Conservation (phyloP, 306 rosid species). For the Ochetophila trinervis region DNA sequence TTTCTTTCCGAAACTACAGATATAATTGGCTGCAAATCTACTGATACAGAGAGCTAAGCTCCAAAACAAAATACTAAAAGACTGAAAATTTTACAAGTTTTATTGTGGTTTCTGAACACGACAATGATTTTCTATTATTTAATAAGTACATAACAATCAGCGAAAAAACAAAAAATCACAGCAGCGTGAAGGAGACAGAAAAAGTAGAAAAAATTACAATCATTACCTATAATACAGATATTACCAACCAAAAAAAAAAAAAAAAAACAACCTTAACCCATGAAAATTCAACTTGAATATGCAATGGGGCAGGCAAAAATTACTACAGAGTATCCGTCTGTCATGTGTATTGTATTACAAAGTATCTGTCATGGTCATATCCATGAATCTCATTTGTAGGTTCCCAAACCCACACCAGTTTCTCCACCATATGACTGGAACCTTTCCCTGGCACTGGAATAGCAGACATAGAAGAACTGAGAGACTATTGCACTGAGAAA, state of each 20-base stretch:
- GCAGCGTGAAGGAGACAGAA: conserved; percentile 17
- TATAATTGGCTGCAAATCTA: too few relatives aligned
- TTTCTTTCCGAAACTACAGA: too few relatives aligned
- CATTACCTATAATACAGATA: conserved; percentile 24
- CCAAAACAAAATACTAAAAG: too few relatives aligned
- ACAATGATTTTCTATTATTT: conserved; percentile 1
- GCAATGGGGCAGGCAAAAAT: conserved; percentile 29
- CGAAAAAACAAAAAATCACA: conserved; percentile 10
- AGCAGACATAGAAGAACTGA: conserved; percentile 71
- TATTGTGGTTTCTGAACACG: too few relatives aligned
- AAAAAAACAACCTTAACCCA: conserved; percentile 29
- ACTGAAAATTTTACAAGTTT: too few relatives aligned
- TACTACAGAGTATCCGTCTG: conserved; percentile 24
- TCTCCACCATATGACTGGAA: conserved; percentile 70
- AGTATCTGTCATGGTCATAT: conserved; percentile 20
- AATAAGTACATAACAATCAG: conserved; percentile 25
- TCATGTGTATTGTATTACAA: conserved; percentile 31
- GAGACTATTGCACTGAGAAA: conserved; percentile 68
- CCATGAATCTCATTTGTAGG: conserved; percentile 57
- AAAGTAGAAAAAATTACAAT: conserved; percentile 10
- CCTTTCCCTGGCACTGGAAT: conserved; percentile 75
- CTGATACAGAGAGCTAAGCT: too few relatives aligned
- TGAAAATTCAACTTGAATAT: conserved; percentile 30
- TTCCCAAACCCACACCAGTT: conserved; percentile 78
- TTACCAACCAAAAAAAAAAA: conserved; percentile 14